A percentile compares a stretch with the other conserved stretches of the same genome.
Evolutionary conservation across 805 yeast species (phyloP).

Genomic region (Candida pini): DNA sequence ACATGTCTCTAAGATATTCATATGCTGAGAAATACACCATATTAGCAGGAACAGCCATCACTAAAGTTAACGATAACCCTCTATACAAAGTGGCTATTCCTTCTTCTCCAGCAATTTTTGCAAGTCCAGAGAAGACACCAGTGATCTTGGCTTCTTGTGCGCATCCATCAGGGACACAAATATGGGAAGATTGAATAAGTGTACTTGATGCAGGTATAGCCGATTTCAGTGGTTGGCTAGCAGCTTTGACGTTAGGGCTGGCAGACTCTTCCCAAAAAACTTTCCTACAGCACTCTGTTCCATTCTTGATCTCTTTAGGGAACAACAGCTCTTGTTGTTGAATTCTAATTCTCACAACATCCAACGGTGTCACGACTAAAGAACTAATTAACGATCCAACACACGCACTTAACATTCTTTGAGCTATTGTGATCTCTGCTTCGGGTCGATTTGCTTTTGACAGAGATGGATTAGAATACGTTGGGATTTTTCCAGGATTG

Average conservation of each 20-base stretch:
- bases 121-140: conserved; percentile 73
- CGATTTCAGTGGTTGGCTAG: conserved; percentile 1
- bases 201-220: conserved; percentile 1
- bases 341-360: conserved; percentile 68
- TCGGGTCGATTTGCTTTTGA: conserved; percentile 1
- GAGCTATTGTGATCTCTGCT: conserved; percentile 35
- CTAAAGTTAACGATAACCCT: conserved; percentile 73
- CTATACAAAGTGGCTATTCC: conserved; percentile 81
- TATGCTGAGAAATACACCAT: conserved; percentile 93
- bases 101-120: conserved; percentile 60
- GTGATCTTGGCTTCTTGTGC: conserved; percentile 37
- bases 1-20: conserved; percentile 75
- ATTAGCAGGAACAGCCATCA: conserved; percentile 91
- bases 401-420: conserved; percentile 75
- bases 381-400: conserved; percentile 72
- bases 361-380: conserved; percentile 71
- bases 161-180: conserved; percentile 37
- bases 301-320: conserved; percentile 27
- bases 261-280: conserved; percentile 30
- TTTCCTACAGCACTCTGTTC: conserved; percentile 31
- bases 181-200: conserved; percentile 20
- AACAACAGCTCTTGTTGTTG: conserved; percentile 68
- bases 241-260: neutral
- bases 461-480: no score
- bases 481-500: no score